A percentile compares a stretch with the other conserved stretches of the same genome.
Conservation (phyloP, 2,329 filamentous ascomycete genomes). For the Ambrosiella xylebori region DNA sequence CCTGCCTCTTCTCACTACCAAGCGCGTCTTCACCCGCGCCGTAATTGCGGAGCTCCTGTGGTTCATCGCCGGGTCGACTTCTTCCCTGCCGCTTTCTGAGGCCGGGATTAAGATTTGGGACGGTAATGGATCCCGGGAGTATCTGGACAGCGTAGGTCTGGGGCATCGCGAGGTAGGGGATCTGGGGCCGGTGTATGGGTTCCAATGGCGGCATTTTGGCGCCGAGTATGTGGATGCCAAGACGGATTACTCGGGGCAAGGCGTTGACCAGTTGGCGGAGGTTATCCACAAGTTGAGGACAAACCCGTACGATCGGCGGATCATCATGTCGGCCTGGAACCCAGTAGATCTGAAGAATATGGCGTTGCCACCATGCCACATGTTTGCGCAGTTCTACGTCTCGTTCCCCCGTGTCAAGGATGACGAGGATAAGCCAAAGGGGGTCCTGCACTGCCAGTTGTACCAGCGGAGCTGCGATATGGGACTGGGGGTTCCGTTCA, state of each 20-base stretch:
- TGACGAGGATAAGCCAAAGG: slow-evolving; percentile 34
- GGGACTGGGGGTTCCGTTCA: slow-evolving; percentile 93
- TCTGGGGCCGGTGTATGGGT: slow-evolving; percentile 89
- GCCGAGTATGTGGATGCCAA: slow-evolving; percentile 68
- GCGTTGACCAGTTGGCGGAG: slow-evolving; percentile 82
- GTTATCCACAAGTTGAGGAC: slow-evolving; percentile 73
- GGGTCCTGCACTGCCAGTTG: slow-evolving; percentile 67
- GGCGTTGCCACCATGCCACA: slow-evolving; percentile 88
- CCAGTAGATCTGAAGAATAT: slow-evolving; percentile 69
- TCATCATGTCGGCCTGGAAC: slow-evolving; percentile 91
- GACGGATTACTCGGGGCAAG: slow-evolving; percentile 71
- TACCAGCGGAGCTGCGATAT: slow-evolving; percentile 95
- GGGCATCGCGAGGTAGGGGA: slow-evolving; percentile 71
- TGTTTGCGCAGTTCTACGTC: slow-evolving; percentile 95
- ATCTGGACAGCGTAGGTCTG: slow-evolving; percentile 72
- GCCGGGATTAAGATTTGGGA: slow-evolving; percentile 96
- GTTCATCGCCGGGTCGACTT: slow-evolving; percentile 80
- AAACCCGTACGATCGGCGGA: slow-evolving; percentile 74
- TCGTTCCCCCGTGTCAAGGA: slow-evolving; percentile 40
- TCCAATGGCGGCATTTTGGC: slow-evolving; percentile 97
- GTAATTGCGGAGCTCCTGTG: slow-evolving; percentile 87
- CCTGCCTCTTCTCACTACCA: slow-evolving; percentile 88
- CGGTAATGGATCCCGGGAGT: slow-evolving; percentile 81
- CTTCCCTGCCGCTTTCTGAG: slow-evolving; percentile 56
- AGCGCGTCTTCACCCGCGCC: slow-evolving; percentile 83